Conservation (phyloP, 139 green algal species). For the Klebsormidium nitens region DNA sequence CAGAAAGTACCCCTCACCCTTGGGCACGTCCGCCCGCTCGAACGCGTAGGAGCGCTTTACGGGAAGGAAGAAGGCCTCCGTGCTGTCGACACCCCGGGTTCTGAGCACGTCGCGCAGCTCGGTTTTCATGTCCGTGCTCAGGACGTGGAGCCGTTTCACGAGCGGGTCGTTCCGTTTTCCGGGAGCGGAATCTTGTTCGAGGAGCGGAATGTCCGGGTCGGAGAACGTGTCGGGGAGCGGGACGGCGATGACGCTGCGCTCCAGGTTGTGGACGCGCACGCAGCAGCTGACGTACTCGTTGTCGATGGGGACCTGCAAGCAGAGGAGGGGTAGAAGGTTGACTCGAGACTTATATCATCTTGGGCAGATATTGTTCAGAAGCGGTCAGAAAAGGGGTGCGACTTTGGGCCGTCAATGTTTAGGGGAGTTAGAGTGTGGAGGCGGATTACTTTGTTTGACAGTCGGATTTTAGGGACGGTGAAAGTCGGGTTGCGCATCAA, state of each 20-base stretch:
- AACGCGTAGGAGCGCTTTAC: constrained; percentile 83
- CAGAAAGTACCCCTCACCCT: constrained; percentile 83
- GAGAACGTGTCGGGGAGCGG: constrained; percentile 56
- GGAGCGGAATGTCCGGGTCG: constrained; percentile 44
- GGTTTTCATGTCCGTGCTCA: background rate
- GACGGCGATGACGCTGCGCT: constrained; percentile 73
- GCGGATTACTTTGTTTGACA: no score
- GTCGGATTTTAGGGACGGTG: no score
- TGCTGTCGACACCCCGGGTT: no score
- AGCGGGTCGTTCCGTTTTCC: background rate
- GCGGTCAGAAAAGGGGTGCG: no score
- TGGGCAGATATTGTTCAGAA: constrained; percentile 3
- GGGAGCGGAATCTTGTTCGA: constrained; percentile 4
- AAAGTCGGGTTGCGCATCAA: no score
- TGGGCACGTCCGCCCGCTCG: constrained; percentile 65
- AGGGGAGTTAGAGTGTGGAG: no score
- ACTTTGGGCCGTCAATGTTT: no score
- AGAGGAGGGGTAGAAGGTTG: background rate
- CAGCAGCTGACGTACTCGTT: constrained; percentile 59
- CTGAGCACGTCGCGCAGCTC: constrained; percentile 22
- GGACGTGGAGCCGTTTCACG: constrained; percentile 24
- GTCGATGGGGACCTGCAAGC: constrained; percentile 23
- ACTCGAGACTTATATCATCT: background rate
- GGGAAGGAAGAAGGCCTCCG: no score
- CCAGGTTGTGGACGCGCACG: constrained; percentile 53